Percentiles rank a stretch among this genome's conserved stretches.
These are phyloP conservation scores for Fraxinus anomala DNA, from an alignment of 257 asterid species.

Conservation along the genomic window DNA sequence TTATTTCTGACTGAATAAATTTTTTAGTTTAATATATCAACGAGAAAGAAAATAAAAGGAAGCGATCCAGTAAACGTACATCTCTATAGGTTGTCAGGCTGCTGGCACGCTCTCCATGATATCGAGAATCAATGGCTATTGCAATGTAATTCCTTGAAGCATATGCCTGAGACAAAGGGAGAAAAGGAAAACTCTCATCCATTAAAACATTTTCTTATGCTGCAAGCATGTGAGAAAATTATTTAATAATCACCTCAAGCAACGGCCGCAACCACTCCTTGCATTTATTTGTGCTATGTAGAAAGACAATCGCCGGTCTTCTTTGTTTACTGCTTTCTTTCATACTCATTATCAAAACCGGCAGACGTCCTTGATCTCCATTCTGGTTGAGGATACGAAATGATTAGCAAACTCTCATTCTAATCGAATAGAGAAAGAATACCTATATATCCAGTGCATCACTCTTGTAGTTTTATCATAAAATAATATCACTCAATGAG, in stretches of 20 bases:
- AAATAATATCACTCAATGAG: conserved; percentile 11
- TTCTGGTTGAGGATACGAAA: conserved; percentile 43
- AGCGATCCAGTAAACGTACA: conserved; percentile 42
- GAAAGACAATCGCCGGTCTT: conserved; percentile 81
- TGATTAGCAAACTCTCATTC: not conserved
- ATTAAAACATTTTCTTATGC: conserved; percentile 4
- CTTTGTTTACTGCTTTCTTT: conserved; percentile 43
- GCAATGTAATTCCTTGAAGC: conserved; percentile 86
- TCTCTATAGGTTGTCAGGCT: conserved; percentile 76
- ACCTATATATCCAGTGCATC: conserved; percentile 2
- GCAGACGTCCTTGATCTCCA: conserved; percentile 92
- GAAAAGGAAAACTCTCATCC: conserved; percentile 18
- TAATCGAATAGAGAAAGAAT: not conserved
- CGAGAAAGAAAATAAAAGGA: conserved; percentile 13
- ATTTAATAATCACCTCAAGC: conserved; percentile 62
- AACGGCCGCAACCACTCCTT: conserved; percentile 94
- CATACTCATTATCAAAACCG: conserved; percentile 75
- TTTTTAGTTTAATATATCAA: conserved; percentile 10
- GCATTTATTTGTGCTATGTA: conserved; percentile 86
- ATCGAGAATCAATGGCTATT: conserved; percentile 92
- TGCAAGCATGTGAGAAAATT: conserved; percentile 23
- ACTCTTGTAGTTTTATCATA: not conserved
- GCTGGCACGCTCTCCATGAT: conserved; percentile 93
- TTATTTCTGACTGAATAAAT: not conserved
- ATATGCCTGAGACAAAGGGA: conserved; percentile 63